A percentile compares a stretch with the other conserved stretches of the same genome.
phyloP scores from a whole-genome alignment of 140 eudicot species.

The Oenanthe javanica region DNA sequence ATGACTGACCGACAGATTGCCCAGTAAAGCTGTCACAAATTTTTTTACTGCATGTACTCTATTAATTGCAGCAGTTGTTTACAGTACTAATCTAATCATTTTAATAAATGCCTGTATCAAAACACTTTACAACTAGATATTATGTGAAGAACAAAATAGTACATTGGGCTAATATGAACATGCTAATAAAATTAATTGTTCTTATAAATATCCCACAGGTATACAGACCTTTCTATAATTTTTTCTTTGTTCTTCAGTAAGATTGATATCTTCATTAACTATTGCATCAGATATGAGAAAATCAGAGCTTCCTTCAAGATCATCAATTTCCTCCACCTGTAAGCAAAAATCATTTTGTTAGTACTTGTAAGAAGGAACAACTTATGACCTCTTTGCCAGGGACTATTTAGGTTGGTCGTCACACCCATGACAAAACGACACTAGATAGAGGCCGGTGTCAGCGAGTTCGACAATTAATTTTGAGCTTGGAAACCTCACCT shows the following conservation, averaged over 20 bases:
- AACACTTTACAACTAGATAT: not conserved
- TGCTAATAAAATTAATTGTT: not conserved
- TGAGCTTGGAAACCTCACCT: not conserved
- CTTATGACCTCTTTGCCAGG: not conserved
- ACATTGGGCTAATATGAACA: not conserved
- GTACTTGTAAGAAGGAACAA: not conserved
- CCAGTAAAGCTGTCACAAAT: not conserved
- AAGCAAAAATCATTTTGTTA: not conserved
- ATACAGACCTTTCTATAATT: constrained; percentile 70
- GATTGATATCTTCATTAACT: constrained; percentile 55
- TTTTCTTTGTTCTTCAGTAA: constrained; percentile 67
- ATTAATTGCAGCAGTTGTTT: not conserved
- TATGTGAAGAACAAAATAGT: not conserved
- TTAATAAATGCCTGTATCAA: not conserved
- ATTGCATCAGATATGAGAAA: constrained; percentile 82
- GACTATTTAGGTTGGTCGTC: not conserved
- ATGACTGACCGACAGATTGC: not conserved
- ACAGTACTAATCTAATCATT: not conserved
- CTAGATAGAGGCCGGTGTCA: not conserved
- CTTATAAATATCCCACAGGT: not conserved
- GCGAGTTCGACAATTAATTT: not conserved
- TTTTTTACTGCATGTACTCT: not conserved
- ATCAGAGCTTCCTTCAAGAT: constrained; percentile 51
- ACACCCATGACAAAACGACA: not conserved
- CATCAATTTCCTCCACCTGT: constrained; percentile 98